phyloP scores from a whole-genome alignment of 2,329 filamentous ascomycete species.

The Fusarium vanettenii region DNA sequence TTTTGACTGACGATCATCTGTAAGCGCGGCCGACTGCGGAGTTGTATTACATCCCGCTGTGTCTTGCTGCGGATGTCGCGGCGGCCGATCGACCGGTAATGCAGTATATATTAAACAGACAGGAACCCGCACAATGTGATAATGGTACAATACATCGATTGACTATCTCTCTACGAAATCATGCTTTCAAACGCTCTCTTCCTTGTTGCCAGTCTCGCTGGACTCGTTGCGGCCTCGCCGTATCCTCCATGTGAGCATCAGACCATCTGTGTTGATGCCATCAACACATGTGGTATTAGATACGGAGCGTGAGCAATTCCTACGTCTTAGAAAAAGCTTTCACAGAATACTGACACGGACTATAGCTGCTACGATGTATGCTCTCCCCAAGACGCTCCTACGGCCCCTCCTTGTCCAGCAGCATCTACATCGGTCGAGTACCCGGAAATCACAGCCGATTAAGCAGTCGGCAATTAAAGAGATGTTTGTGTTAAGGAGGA shows the following conservation, averaged over 20 bases:
- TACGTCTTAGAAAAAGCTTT: not conserved
- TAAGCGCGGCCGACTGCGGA: not conserved
- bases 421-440: conserved; percentile 33
- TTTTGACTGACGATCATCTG: not conserved
- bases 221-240: conserved; percentile 18
- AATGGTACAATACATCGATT: not conserved
- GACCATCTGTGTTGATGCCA: conserved; percentile 43
- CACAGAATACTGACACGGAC: not conserved
- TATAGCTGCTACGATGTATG: conserved; percentile 48
- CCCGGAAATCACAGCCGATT: not conserved
- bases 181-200: conserved; percentile 26
- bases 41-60: not conserved
- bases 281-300: conserved; percentile 41
- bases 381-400: conserved; percentile 34
- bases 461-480: not conserved
- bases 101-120: conserved; percentile 11
- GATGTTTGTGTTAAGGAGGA: not conserved
- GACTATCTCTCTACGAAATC: not conserved
- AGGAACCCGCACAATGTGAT: not conserved
- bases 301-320: conserved; percentile 44
- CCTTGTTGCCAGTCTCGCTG: conserved; percentile 14
- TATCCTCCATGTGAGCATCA: not conserved
- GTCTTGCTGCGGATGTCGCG: not conserved
- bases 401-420: conserved; percentile 29
- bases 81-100: not conserved